phyloP scores from a whole-genome alignment of 805 yeast species.

The Hanseniaspora mollemarum region DNA sequence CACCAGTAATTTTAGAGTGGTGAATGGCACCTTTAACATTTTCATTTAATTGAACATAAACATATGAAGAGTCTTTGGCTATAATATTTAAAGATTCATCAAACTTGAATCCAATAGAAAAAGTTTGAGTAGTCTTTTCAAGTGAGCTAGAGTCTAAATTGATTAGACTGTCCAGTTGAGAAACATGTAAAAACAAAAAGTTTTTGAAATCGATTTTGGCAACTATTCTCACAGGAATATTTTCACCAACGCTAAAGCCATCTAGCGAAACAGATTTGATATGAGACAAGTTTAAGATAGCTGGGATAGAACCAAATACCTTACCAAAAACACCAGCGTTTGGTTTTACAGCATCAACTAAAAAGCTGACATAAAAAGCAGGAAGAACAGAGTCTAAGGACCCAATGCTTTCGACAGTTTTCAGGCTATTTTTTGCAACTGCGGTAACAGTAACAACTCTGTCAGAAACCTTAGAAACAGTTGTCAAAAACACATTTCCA shows the following conservation, averaged over 20 bases:
- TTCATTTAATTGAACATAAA: slow-evolving; percentile 48
- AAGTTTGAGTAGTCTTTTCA: slow-evolving; percentile 32
- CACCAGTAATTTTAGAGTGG: slow-evolving; percentile 47
- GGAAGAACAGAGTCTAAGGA: slow-evolving; percentile 76
- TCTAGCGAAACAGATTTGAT: slow-evolving; percentile 42
- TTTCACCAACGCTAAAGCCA: slow-evolving; percentile 56
- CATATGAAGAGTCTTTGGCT: slow-evolving; percentile 46
- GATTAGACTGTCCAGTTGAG: slow-evolving; percentile 48
- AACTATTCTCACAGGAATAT: slow-evolving; percentile 56
- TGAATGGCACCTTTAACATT: slow-evolving; percentile 63
- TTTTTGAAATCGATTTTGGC: slow-evolving; percentile 40
- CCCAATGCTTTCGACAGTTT: slow-evolving; percentile 44
- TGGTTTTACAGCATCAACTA: slow-evolving; percentile 45
- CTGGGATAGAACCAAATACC: slow-evolving; percentile 64
- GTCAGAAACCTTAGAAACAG: slow-evolving; percentile 39
- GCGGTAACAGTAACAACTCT: slow-evolving; percentile 46
- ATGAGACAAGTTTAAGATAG: slow-evolving; percentile 59
- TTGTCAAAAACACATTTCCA: slow-evolving; percentile 63
- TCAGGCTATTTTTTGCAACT: slow-evolving; percentile 35
- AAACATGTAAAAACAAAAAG: slow-evolving; percentile 48
- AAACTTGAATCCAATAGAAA: slow-evolving; percentile 65
- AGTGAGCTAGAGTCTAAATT: slow-evolving; percentile 26
- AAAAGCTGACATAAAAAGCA: slow-evolving; percentile 68
- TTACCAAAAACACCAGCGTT: slow-evolving; percentile 56
- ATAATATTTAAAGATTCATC: slow-evolving; percentile 32